Evolutionary conservation across 495 filamentous ascomycete species (phyloP), one percentile per base, ranked within the genome.

Genomic region (Corynascus novoguineensis): DNA sequence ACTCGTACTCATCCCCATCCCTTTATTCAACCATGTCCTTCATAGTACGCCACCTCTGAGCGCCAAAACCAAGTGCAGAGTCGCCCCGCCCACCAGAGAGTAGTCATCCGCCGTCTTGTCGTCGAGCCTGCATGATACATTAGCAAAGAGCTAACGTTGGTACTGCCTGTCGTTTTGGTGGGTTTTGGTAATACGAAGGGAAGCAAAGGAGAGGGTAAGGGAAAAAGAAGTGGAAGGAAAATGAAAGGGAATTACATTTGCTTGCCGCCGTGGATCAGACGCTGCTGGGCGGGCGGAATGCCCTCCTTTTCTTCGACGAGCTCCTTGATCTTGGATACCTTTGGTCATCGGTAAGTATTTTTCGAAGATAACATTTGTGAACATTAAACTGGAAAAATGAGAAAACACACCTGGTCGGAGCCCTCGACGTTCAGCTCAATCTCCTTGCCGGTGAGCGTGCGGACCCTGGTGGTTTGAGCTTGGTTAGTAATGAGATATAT

Each of bases 251-350:
- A 83, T 49, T 77, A 97, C 93, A 98, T 96, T 68, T 98, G 93
- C 75, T 98, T 98, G 60, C 93, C 93, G 42, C 91, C 90, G 66
- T 83, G 97, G 68, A 98, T 98, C 49, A 98, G 75, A 34, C 95
- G 85, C 76, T 98, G 93, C 72, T 98, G 93, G 24, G 95, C 92
- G 17, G 93, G 93, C 28, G 93, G 93, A 68, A 98, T 97, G 25
- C 93, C 93, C 71, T 97, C 95, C 70, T 96, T 96, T 75, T 97
- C 93, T 71, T 98, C 93, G 34, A 98, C 93, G 59, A 89, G 89
- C 77, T 97, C 95, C 78, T 98, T 98, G 78, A 98, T 96, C 62
- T 87, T 82, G 41, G 88, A 86, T 64, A 97, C 89, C 90, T 95
- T 58, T 22, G n/a, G n/a, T n/a, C n/a, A n/a, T n/a, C n/a, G n/a